A percentile compares a stretch with the other conserved stretches of the same genome.
Evolutionary conservation across 1,139 yeast genomes (phyloP).

Genomic region (Taphrina wiesneri): DNA sequence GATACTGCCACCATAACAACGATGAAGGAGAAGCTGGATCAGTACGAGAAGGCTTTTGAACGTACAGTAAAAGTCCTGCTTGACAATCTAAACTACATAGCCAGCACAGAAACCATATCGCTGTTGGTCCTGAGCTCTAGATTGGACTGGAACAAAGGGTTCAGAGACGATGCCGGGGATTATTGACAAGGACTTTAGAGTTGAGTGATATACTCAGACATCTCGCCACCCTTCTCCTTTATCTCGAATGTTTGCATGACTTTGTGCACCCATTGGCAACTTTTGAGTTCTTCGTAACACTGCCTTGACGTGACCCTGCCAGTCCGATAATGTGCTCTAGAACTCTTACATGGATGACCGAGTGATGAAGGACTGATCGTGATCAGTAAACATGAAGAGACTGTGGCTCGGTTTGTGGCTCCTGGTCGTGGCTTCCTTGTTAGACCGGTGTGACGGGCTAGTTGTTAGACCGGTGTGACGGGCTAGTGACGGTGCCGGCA

Average conservation of each 20-base stretch:
- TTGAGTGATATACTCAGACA: not conserved
- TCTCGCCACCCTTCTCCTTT: not conserved
- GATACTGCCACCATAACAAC: conserved; percentile 49
- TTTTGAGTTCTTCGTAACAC: no score
- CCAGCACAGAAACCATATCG: conserved; percentile 64
- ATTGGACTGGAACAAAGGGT: conserved; percentile 48
- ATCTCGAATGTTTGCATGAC: no score
- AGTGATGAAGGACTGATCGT: no score
- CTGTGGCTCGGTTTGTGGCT: not conserved
- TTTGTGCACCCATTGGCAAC: no score
- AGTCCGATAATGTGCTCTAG: no score
- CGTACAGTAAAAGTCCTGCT: conserved; percentile 58
- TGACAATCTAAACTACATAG: conserved; percentile 57
- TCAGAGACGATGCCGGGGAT: conserved; percentile 30
- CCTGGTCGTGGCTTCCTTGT: no score
- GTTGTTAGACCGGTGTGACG: no score
- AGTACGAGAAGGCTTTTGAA: conserved; percentile 59
- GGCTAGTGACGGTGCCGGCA: not conserved
- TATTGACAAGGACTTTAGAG: not conserved
- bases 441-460: no score
- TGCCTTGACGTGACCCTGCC: no score
- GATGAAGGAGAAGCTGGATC: conserved; percentile 54
- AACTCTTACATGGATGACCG: no score
- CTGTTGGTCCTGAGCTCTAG: conserved; percentile 57
- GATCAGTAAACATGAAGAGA: no score